phyloP scores from a whole-genome alignment of 148 eudicot genomes.

The Euryodendron excelsum region DNA sequence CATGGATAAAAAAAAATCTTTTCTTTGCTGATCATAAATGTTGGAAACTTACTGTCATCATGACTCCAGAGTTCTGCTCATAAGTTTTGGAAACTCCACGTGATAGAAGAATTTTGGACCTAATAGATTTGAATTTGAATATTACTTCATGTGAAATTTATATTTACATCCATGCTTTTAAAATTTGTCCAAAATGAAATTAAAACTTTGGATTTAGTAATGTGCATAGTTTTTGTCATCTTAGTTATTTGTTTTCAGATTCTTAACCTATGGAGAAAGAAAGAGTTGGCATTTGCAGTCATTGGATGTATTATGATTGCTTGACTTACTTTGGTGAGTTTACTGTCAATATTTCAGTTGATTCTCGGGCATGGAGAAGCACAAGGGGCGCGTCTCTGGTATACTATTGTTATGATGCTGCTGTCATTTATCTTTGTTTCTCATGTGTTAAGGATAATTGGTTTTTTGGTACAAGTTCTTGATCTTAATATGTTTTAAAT shows the following conservation, averaged over 20 bases:
- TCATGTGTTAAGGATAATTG: not conserved
- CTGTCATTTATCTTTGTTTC: conserved; percentile 1
- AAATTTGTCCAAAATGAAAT: not conserved
- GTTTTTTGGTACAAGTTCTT: not conserved
- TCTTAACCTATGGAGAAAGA: not conserved
- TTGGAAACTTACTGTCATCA: not conserved
- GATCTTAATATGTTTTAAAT: not conserved
- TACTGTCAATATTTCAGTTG: conserved; percentile 47
- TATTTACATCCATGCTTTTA: not conserved
- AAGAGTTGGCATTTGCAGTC: not conserved
- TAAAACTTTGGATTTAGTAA: not conserved
- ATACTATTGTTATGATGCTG: conserved; percentile 14
- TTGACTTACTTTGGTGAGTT: conserved; percentile 9
- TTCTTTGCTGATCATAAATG: not conserved
- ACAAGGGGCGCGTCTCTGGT: conserved; percentile 72
- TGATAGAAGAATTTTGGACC: not conserved
- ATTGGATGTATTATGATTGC: not conserved
- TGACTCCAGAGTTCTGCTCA: not conserved
- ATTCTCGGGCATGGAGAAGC: conserved; percentile 87
- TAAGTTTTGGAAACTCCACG: not conserved
- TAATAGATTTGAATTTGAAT: not conserved
- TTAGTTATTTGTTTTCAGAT: not conserved
- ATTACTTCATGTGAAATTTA: not conserved
- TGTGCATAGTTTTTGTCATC: not conserved
- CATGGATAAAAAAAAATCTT: not conserved